A percentile compares a stretch with the other conserved stretches of the same genome.
Conservation (phyloP, 2,329 filamentous ascomycete genomes). For the Fusarium austroafricanum region DNA sequence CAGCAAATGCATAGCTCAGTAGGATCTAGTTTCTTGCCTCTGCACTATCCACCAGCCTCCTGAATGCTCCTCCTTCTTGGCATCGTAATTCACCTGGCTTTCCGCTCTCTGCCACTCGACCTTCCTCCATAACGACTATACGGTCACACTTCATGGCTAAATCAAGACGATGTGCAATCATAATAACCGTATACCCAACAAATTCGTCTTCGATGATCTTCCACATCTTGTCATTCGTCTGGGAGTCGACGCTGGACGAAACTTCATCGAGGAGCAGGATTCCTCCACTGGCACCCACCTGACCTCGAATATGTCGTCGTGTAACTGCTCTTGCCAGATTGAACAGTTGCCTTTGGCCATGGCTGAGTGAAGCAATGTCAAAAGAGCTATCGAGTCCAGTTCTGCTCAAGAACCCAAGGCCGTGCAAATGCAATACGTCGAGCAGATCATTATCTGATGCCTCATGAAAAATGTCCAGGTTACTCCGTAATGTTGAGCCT, state of each 20-base stretch:
- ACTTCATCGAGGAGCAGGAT: slow-evolving; percentile 57
- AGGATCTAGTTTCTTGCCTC: too few relatives aligned
- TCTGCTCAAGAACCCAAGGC: slow-evolving; percentile 42
- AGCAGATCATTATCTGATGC: slow-evolving; percentile 47
- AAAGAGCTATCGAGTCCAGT: slow-evolving; percentile 55
- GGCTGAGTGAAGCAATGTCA: slow-evolving; percentile 51
- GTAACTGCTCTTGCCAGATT: slow-evolving; percentile 69
- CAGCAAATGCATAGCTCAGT: too few relatives aligned
- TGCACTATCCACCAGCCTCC: not conserved
- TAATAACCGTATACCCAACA: slow-evolving; percentile 61
- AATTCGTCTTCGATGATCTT: slow-evolving; percentile 54
- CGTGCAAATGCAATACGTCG: slow-evolving; percentile 47
- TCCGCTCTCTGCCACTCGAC: slow-evolving; percentile 55
- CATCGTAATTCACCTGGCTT: slow-evolving; percentile 8
- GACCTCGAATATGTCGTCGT: slow-evolving; percentile 41
- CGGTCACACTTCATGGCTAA: slow-evolving; percentile 63
- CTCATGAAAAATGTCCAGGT: slow-evolving; percentile 54
- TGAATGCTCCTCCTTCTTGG: not conserved
- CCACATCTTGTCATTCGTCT: slow-evolving; percentile 55
- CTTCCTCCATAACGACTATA: slow-evolving; percentile 62
- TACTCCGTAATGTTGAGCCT: slow-evolving; percentile 32
- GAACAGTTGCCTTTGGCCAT: slow-evolving; percentile 72
- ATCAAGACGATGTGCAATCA: slow-evolving; percentile 57
- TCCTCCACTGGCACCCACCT: slow-evolving; percentile 2
- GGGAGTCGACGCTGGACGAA: slow-evolving; percentile 53